Percentiles rank a stretch among this genome's conserved stretches.
These are phyloP conservation scores for Antitrichia curtipendula DNA, from an alignment of 225 moss, liverwort and hornwort genomes.

Conservation along the genomic window DNA sequence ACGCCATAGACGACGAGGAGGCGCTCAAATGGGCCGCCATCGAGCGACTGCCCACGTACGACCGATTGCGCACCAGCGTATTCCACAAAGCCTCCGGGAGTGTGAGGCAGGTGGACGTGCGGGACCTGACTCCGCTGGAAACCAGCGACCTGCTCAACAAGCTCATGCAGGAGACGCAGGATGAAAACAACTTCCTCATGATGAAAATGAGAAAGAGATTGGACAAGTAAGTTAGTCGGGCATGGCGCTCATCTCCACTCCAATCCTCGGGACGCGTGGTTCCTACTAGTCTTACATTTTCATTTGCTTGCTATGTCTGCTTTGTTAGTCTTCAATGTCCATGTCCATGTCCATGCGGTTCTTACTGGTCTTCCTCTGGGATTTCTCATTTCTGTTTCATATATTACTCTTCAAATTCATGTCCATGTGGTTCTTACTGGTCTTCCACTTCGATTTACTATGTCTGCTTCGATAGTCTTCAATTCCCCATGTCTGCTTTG, in stretches of 20 bases:
- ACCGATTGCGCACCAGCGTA: slow-evolving; percentile 36
- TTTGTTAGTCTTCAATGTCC: not conserved
- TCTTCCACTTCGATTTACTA: not conserved
- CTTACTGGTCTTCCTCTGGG: not conserved
- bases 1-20: slow-evolving; percentile 48
- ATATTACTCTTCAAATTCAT: not conserved
- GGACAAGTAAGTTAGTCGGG: slow-evolving; percentile 11
- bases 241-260: not conserved
- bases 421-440: not conserved
- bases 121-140: slow-evolving; percentile 25
- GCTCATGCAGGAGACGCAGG: slow-evolving; percentile 19
- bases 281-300: not conserved
- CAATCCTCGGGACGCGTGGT: not conserved
- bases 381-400: not conserved
- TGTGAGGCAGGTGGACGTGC: slow-evolving; percentile 32
- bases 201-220: slow-evolving; percentile 28
- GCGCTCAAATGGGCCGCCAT: slow-evolving; percentile 46
- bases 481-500: not conserved
- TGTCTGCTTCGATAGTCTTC: not conserved
- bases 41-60: slow-evolving; percentile 42
- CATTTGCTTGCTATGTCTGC: not conserved
- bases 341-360: no score
- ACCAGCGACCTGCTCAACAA: slow-evolving; percentile 23
- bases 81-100: slow-evolving; percentile 20
- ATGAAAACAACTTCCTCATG: slow-evolving; percentile 16